These are phyloP conservation scores for Colletotrichum simmondsii DNA, from an alignment of 2,329 filamentous ascomycete genomes.

Conservation along the genomic window DNA sequence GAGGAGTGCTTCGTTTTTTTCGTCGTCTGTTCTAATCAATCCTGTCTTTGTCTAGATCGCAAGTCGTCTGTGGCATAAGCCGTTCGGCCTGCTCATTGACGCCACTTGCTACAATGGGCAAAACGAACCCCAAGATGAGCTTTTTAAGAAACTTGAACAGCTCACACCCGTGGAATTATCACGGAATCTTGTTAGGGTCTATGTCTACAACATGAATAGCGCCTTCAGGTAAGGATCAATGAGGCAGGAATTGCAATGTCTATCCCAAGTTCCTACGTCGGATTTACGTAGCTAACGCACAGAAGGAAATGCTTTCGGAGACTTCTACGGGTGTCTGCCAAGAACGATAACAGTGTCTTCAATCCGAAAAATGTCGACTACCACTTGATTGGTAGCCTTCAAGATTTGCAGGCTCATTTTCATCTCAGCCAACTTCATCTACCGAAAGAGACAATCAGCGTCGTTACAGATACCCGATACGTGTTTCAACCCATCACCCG, in stretches of 20 bases:
- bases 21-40: not conserved
- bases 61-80: constrained; percentile 76
- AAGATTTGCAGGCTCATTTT: constrained; percentile 74
- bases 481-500: constrained; percentile 74
- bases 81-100: constrained; percentile 75
- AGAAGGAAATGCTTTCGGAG: constrained; percentile 72
- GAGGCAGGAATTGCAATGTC: not conserved
- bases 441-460: constrained; percentile 76
- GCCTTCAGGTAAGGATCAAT: constrained; percentile 64
- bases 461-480: constrained; percentile 73
- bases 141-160: constrained; percentile 72
- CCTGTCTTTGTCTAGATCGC: constrained; percentile 62
- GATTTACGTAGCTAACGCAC: not conserved
- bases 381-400: constrained; percentile 71
- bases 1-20: not conserved
- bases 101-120: constrained; percentile 77
- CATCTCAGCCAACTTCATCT: constrained; percentile 74
- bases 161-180: constrained; percentile 72
- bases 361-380: constrained; percentile 77
- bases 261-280: not conserved
- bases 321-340: constrained; percentile 69
- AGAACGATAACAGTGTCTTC: constrained; percentile 69
- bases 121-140: constrained; percentile 72
- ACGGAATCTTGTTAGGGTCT: constrained; percentile 69
- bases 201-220: constrained; percentile 81